Base-by-base conservation (phyloP, 208 protist species). In the Crithidia acanthocephali region DNA sequence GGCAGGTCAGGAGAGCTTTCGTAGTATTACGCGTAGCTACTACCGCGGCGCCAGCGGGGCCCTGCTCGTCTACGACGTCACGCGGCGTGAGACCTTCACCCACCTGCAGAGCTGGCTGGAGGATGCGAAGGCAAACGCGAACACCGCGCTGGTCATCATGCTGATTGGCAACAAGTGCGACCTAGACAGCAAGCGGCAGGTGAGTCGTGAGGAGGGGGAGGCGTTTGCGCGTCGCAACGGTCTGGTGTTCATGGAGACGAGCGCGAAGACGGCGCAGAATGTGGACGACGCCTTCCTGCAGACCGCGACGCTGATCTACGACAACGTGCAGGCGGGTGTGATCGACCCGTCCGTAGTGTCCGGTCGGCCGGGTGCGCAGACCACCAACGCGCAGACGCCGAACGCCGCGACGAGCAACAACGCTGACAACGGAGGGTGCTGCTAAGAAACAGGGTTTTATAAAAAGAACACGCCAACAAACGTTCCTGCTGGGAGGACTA, bases 141-240 rank as follows among this genome's bases (percentile, higher is more conserved):
- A 97, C 76, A 92, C 85, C 9, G 95, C 98, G 56, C 98, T 99
- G 76, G 94, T 98, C 11, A 99, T 99, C 69, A 99, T 99, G 94
- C 88, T 99, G 2, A 98, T 99, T 64, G 99, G 99, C 45, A 99
- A 99, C 90, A 99, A 99, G 79, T 95, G 93, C 66, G 99, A 99
- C 72, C 74, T 99, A 2, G 95, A 98, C 30, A 80, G 61, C 37
- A 92, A 88, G 81, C 87, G 98, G 9, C 92, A 97, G 51, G 97
- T 99, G 32, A 88, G 83, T 9, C 74, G 73, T 0, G 98, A 99
- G 72, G 99, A 99, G 73, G 99, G 98, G 22, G 86, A 98, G 78
- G 68, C 72, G 18, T 99, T 99, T 83, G 99, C 99, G 8, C 79
- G 82, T 8, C 87, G 98, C 63, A 86, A 99, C 63, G 94, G 92